phyloP scores from a whole-genome alignment of 495 filamentous ascomycete genomes.

The Penicillium pancosmium region DNA sequence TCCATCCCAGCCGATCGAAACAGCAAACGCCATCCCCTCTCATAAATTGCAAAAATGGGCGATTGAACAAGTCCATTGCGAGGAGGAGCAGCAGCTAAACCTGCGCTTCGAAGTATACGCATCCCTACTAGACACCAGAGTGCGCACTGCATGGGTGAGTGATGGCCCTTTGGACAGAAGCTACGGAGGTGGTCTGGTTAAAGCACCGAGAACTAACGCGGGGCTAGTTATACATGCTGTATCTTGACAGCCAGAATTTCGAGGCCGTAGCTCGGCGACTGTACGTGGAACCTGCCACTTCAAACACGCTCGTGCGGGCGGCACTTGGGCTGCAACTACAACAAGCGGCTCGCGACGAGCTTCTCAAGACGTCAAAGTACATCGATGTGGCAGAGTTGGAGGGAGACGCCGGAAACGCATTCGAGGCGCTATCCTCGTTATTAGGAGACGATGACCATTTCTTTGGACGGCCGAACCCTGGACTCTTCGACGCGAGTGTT shows the following conservation, averaged over 20 bases:
- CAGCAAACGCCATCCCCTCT: conserved; percentile 58
- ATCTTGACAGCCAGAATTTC: conserved; percentile 70
- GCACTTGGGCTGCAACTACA: conserved; percentile 67
- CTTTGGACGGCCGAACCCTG: conserved; percentile 63
- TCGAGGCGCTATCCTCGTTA: conserved; percentile 71
- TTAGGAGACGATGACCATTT: conserved; percentile 69
- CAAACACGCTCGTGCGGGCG: conserved; percentile 62
- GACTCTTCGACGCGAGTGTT: conserved; percentile 81
- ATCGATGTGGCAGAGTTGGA: conserved; percentile 68
- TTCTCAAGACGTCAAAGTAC: conserved; percentile 62
- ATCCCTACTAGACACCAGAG: conserved; percentile 73
- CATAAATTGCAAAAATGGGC: conserved; percentile 72
- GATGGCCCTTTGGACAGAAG: not conserved
- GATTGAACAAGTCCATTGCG: conserved; percentile 49
- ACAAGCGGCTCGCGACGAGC: conserved; percentile 69
- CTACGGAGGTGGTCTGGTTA: not conserved
- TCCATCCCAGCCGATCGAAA: conserved; percentile 43
- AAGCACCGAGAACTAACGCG: not conserved
- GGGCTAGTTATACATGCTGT: conserved; percentile 72
- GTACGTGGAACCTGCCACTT: conserved; percentile 68
- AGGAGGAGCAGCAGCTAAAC: conserved; percentile 56
- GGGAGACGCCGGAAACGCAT: conserved; percentile 67
- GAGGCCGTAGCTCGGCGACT: conserved; percentile 61
- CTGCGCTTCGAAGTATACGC: conserved; percentile 76
- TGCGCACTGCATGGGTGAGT: conserved; percentile 86